Percentiles rank a stretch among this genome's conserved stretches.
phyloP scores from a whole-genome alignment of 495 filamentous ascomycete genomes.

The Chaetomium cochliodes region DNA sequence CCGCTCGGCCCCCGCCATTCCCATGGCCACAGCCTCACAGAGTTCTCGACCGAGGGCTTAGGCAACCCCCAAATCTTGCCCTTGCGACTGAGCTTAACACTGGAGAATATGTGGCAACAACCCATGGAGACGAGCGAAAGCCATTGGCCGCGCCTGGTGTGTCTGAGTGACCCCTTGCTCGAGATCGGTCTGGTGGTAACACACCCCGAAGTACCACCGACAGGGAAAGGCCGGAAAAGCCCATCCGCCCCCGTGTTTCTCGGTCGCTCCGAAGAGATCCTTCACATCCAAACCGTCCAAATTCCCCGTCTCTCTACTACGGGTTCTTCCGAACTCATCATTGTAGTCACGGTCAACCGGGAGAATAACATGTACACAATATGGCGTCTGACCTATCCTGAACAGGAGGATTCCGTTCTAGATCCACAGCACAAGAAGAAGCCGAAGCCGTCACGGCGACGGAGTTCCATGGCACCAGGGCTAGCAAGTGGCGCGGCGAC shows the following conservation, averaged over 20 bases:
- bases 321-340: conserved; percentile 51
- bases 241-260: conserved; percentile 45
- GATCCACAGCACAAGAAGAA: conserved; percentile 49
- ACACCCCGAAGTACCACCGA: conserved; percentile 33
- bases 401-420: conserved; percentile 56
- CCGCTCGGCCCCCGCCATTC: conserved; percentile 49
- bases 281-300: conserved; percentile 60
- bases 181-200: conserved; percentile 83
- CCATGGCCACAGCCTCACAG: conserved; percentile 44
- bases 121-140: conserved; percentile 49
- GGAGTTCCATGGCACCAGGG: conserved; percentile 82
- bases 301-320: conserved; percentile 20
- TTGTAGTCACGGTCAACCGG: conserved; percentile 79
- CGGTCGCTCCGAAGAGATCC: conserved; percentile 69
- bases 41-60: conserved; percentile 53
- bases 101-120: conserved; percentile 51
- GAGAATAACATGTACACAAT: conserved; percentile 71
- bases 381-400: conserved; percentile 71
- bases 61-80: conserved; percentile 52
- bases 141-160: conserved; percentile 75
- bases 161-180: conserved; percentile 80
- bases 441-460: conserved; percentile 59
- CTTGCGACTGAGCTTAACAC: conserved; percentile 43
- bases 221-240: conserved; percentile 23
- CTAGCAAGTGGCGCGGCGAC: conserved; percentile 77